Evolutionary conservation across 768 basidiomycete genomes (phyloP).

Genomic region (Amylocystis lapponica): DNA sequence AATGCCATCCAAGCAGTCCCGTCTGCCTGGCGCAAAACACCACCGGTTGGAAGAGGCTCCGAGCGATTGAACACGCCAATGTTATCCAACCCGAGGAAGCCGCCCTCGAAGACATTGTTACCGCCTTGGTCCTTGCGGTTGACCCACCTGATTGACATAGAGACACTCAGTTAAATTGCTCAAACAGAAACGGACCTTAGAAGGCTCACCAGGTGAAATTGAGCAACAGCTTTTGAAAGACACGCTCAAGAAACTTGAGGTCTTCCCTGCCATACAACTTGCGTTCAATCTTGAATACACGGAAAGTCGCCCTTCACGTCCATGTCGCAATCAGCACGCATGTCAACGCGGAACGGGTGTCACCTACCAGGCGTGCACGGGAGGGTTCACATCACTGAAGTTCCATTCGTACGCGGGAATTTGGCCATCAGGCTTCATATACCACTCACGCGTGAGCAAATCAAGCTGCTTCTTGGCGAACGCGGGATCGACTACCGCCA

Average conservation of each 20-base stretch:
- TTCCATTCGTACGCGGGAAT: conserved; percentile 99
- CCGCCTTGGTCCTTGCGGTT: conserved; percentile 96
- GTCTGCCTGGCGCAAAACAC: conserved; percentile 91
- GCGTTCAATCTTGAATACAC: conserved; percentile 98
- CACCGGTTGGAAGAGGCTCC: conserved; percentile 93
- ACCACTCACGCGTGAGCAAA: conserved; percentile 96
- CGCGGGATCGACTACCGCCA: conserved; percentile 90
- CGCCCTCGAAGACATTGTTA: conserved; percentile 96
- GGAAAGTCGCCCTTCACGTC: conserved; percentile 81
- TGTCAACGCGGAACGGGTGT: background rate
- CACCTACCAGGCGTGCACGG: conserved; percentile 90
- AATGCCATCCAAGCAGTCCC: conserved; percentile 99
- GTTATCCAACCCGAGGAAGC: conserved; percentile 96
- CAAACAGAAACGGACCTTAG: conserved; percentile 14
- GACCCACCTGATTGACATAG: conserved; percentile 70
- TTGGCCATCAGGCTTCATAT: conserved; percentile 98
- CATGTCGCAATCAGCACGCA: background rate
- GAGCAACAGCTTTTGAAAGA: conserved; percentile 94
- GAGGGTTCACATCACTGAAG: conserved; percentile 96
- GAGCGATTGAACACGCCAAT: conserved; percentile 98
- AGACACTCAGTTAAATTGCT: background rate
- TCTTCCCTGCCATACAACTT: conserved; percentile 92
- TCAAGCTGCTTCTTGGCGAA: conserved; percentile 99
- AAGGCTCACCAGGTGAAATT: conserved; percentile 98
- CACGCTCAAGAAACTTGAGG: conserved; percentile 87